These are phyloP conservation scores for Cutaneotrichosporon sp. DNA, from an alignment of 1,284 basidiomycete genomes.

Conservation along the genomic window DNA sequence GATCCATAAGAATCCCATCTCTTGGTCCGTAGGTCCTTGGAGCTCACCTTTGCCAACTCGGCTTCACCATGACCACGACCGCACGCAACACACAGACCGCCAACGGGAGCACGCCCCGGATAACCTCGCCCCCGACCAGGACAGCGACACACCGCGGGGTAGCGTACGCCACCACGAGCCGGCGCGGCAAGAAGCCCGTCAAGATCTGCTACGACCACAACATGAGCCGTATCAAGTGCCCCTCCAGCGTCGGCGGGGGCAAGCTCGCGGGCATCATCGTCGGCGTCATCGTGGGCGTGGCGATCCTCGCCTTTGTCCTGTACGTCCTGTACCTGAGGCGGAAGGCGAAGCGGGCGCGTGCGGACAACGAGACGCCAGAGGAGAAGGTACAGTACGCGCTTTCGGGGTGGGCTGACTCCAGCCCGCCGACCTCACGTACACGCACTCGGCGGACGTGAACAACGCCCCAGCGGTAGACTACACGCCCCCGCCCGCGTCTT, in stretches of 20 bases:
- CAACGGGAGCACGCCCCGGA: not conserved
- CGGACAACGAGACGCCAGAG: not conserved
- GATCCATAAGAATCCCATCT: too few species aligned
- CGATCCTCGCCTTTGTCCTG: not conserved
- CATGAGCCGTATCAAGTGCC: not conserved
- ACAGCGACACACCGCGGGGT: not conserved
- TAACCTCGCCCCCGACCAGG: not conserved
- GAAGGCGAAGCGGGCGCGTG: not conserved
- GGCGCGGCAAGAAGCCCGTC: not conserved
- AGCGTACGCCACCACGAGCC: not conserved
- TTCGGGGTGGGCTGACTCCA: not conserved
- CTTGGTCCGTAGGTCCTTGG: too few species aligned
- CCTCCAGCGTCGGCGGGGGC: not conserved
- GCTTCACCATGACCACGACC: too few species aligned
- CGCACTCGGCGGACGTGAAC: not conserved
- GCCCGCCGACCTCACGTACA: not conserved
- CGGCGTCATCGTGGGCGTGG: not conserved
- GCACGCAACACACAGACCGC: too few species aligned
- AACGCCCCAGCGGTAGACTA: not conserved
- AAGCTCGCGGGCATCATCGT: not conserved
- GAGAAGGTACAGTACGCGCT: too few species aligned
- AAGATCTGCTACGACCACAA: not conserved
- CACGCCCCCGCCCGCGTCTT: too few species aligned
- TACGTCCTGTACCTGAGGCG: not conserved
- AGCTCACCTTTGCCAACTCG: too few species aligned